These are phyloP conservation scores for Russula sp. DNA, from an alignment of 768 basidiomycete species.

Conservation along the genomic window DNA sequence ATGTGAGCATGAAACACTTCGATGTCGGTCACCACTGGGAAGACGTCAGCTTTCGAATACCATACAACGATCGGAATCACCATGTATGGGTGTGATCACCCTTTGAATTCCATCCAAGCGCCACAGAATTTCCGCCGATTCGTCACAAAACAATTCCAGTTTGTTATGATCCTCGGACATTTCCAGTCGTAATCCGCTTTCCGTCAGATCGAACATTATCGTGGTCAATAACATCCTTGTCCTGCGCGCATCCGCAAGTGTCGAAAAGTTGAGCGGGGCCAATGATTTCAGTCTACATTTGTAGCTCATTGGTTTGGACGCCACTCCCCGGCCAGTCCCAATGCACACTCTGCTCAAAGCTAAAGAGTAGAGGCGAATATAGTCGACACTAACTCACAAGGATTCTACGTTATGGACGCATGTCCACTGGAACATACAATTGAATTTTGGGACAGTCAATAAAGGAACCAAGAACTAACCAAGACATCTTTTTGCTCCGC, in stretches of 20 bases:
- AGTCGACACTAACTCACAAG: slow-evolving; percentile 2
- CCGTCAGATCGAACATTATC: slow-evolving; percentile 17
- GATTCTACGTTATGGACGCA: slow-evolving; percentile 21
- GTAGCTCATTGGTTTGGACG: background rate
- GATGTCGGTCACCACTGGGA: slow-evolving; percentile 35
- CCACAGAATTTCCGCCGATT: slow-evolving; percentile 14
- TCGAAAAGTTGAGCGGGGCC: slow-evolving; percentile 10
- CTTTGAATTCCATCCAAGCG: slow-evolving; percentile 19
- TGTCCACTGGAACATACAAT: slow-evolving; percentile 9
- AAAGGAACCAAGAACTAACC: background rate
- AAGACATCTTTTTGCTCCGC: slow-evolving; percentile 2
- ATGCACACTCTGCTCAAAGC: slow-evolving; percentile 14
- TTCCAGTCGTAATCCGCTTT: slow-evolving; percentile 12
- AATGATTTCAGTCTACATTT: background rate
- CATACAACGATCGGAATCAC: background rate
- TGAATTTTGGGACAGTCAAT: background rate
- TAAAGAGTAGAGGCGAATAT: background rate
- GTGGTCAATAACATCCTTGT: slow-evolving; percentile 14
- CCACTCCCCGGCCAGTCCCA: slow-evolving; percentile 19
- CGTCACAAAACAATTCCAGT: slow-evolving; percentile 15
- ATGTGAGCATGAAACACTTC: slow-evolving; percentile 39
- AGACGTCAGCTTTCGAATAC: slow-evolving; percentile 21
- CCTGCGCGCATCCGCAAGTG: slow-evolving; percentile 11
- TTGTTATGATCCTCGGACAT: slow-evolving; percentile 9
- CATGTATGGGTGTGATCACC: slow-evolving; percentile 15